Evolutionary conservation across 1,139 yeast species (phyloP), one percentile per base, ranked within the genome.

Genomic region (Pichia sp.): DNA sequence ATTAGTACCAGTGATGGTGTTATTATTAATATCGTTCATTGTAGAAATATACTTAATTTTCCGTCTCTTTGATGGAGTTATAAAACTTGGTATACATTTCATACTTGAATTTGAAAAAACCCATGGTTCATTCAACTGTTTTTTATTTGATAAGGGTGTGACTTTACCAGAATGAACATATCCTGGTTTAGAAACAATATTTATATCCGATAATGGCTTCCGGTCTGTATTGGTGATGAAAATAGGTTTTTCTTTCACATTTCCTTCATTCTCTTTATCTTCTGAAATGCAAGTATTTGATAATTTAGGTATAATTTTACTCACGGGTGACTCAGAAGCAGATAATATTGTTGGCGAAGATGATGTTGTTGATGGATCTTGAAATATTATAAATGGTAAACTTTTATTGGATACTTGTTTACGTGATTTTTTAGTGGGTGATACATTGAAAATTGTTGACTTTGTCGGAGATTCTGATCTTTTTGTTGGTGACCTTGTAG

Each of bases 51-150:
- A 53, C 25, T 45, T 51, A n/a, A 49, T 44, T 19, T 42, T 22
- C 28, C 36, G 30, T 16, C 43, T 44, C 41, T 52, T 54, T 28
- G 56, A 55, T 3, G 56, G 56, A 5, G 56, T 54, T 7, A 52
- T 42, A 30, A 45, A 54, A 29, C 55, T 52, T 2, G 56, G 55
- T 8, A 54, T 48, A n/a, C 6, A 18, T 34, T 39, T 39, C 29
- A 18, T 19, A 36, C 18, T 29, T 36, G 30, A 18, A 13, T 25
- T 31, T 25, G 39, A 22, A 11, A 14, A 16, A 28, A 33, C 36
- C 56, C 56, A 53, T n/a, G 56, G 56, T 19, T 51, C 52, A n/a
- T 31, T 46, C 5, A 53, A 42, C 33, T 44, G 53, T 10, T 33
- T 41, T 7, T 42, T 29, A 13, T 39, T 38, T 5, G 36, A 25